Evolutionary conservation across 768 basidiomycete species (phyloP).

Genomic region (Baorangia bicolor): DNA sequence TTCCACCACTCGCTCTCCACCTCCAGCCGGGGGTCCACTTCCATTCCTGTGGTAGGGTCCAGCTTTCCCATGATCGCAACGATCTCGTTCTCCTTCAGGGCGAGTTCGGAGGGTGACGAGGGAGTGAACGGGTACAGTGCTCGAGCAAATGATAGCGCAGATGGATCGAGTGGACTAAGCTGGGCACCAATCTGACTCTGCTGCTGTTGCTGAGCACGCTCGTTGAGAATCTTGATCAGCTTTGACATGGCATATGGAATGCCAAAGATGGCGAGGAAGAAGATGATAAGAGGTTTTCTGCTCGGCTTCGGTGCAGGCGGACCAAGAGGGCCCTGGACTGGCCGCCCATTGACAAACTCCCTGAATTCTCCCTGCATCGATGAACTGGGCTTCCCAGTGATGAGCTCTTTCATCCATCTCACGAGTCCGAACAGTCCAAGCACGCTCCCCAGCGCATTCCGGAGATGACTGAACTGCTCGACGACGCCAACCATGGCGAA

Average conservation of each 20-base stretch:
- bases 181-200: conserved; percentile 35
- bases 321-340: conserved; percentile 47
- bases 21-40: conserved; percentile 65
- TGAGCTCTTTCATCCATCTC: conserved; percentile 74
- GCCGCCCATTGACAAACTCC: conserved; percentile 69
- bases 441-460: conserved; percentile 91
- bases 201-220: conserved; percentile 53
- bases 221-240: conserved; percentile 75
- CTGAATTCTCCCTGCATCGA: conserved; percentile 65
- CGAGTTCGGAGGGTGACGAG: conserved; percentile 73
- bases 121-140: conserved; percentile 78
- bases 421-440: conserved; percentile 89
- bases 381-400: conserved; percentile 47
- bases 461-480: conserved; percentile 90
- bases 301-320: conserved; percentile 57
- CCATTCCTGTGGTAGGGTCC: conserved; percentile 64
- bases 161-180: conserved; percentile 69
- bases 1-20: conserved; percentile 86
- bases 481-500: conserved; percentile 97
- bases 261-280: conserved; percentile 91
- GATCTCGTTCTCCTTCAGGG: conserved; percentile 85
- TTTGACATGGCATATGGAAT: conserved; percentile 92
- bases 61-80: conserved; percentile 87
- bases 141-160: conserved; percentile 78
- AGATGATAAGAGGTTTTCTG: conserved; percentile 89